Percentiles rank a stretch among this genome's conserved stretches.
These are phyloP conservation scores for Ustilago shanxiensis DNA, from an alignment of 1,284 basidiomycete genomes.

Conservation along the genomic window DNA sequence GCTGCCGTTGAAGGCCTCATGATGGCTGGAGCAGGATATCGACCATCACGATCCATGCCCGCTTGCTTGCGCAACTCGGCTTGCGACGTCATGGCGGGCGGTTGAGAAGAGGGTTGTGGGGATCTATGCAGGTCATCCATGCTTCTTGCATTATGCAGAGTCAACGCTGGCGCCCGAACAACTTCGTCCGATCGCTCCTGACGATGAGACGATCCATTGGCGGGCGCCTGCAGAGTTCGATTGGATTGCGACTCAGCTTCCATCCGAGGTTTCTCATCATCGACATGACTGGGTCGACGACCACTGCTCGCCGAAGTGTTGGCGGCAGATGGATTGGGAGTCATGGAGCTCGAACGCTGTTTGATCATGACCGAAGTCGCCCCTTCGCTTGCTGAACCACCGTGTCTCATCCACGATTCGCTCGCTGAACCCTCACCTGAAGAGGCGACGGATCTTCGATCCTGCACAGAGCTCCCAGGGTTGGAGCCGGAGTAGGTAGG, in stretches of 20 bases:
- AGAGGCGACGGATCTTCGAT: slow-evolving; percentile 44
- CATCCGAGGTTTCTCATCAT: slow-evolving; percentile 20
- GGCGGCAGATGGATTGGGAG: slow-evolving; percentile 8
- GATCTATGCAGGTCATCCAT: slow-evolving; percentile 53
- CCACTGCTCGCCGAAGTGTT: slow-evolving; percentile 7
- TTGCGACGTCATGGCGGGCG: slow-evolving; percentile 27
- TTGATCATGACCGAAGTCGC: slow-evolving; percentile 19
- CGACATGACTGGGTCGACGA: slow-evolving; percentile 24
- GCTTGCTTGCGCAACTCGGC: slow-evolving; percentile 41
- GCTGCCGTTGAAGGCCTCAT: slow-evolving; percentile 49
- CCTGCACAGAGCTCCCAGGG: slow-evolving; percentile 13
- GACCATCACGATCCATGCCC: slow-evolving; percentile 45
- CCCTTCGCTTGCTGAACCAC: slow-evolving; percentile 25
- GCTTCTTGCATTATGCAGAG: slow-evolving; percentile 50
- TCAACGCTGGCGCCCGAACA: slow-evolving; percentile 18
- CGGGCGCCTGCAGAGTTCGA: slow-evolving; percentile 18
- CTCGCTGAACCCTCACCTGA: slow-evolving; percentile 37
- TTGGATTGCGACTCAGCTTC: slow-evolving; percentile 11
- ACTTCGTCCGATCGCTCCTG: slow-evolving; percentile 40
- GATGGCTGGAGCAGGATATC: slow-evolving; percentile 44
- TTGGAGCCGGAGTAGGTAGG: slow-evolving; percentile 21
- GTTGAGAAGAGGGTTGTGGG: slow-evolving; percentile 17
- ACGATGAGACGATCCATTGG: slow-evolving; percentile 21
- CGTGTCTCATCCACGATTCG: slow-evolving; percentile 24
- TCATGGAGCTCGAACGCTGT: slow-evolving; percentile 37